Evolutionary conservation across 129 eudicot genomes (phyloP), one percentile per base, ranked within the genome.

Genomic region (Artemisia annua): DNA sequence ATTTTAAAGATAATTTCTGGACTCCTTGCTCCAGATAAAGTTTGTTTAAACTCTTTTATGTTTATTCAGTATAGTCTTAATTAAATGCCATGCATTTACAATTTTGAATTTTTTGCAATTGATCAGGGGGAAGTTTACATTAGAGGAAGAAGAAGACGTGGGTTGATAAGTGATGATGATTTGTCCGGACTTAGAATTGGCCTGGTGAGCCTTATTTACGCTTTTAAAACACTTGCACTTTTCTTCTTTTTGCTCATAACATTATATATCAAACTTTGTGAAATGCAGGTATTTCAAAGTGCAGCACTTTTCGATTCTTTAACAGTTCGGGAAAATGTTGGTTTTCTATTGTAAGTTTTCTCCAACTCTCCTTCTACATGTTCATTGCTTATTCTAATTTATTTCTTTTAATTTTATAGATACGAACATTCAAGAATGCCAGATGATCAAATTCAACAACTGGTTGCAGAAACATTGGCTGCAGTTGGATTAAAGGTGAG

Each of bases 401-500:
- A 0, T 7, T 17, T 67, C 16, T 55, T 59, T 61, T 58, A 32
- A 11, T 12, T 48, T 32, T 11, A 48, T 63, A 92, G 98, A 77
- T 92, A 93, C 52, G 98, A 93, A 71, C 82, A 89, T 72, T 89
- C 97, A 49, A 84, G 78, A 71, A 87, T 89, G 97, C 82, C 98
- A 0, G 89, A 77, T 18, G 87, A 84, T 78, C 79, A 93, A 74
- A 93, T 93, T 76, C 78, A 84, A 16, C 78, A 82, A 67, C 92
- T 93, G 65, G 98, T 93, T 55, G 71, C 98, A 32, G 96, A 93
- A 76, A 93, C 96, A 30, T 76, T 93, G 57, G 98, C 96, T 62
- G 95, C 98, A 50, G 98, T 93, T 78, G 98, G 98, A 52, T 76
- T 93, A 79, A 93, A 89, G 92, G 98, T 87, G 74, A 74, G 78